Percentiles rank a stretch among this genome's conserved stretches.
These are phyloP conservation scores for Sedum album DNA, from an alignment of 164 flowering plant genomes.

Conservation along the genomic window DNA sequence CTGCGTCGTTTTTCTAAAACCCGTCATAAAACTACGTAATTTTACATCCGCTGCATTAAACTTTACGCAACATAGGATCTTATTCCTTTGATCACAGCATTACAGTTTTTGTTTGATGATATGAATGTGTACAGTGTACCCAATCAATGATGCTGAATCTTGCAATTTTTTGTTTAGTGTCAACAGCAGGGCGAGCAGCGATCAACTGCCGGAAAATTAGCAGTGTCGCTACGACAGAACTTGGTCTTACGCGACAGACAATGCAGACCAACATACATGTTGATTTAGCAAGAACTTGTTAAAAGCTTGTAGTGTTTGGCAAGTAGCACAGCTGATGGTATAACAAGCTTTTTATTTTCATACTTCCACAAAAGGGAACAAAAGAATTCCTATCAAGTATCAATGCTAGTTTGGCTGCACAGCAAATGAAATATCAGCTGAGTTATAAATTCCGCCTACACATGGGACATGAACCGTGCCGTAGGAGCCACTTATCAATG, in stretches of 20 bases:
- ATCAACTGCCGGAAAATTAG: conserved; percentile 39
- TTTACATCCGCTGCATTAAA: too few relatives aligned
- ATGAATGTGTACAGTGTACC: conserved; percentile 26
- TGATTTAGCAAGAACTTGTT: too few relatives aligned
- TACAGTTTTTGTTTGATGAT: neutral
- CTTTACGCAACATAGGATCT: too few relatives aligned
- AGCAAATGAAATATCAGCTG: neutral
- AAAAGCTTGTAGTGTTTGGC: too few relatives aligned
- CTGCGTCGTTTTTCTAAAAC: too few relatives aligned
- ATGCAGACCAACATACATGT: neutral
- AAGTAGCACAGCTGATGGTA: neutral
- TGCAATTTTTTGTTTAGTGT: conserved; percentile 13
- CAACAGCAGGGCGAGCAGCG: conserved; percentile 55
- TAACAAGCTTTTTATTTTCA: neutral
- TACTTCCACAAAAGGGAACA: neutral
- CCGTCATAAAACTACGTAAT: too few relatives aligned
- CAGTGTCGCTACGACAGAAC: conserved; percentile 2
- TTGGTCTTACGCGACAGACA: conserved; percentile 8
- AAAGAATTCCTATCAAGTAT: too few relatives aligned
- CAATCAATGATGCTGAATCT: conserved; percentile 47
- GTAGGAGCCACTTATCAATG: neutral
- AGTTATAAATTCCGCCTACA: neutral
- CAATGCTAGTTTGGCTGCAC: neutral
- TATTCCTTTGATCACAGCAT: too few relatives aligned
- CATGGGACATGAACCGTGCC: neutral